Base-by-base conservation (phyloP, 345 rosid genomes). In the Syzygium aromaticum region DNA sequence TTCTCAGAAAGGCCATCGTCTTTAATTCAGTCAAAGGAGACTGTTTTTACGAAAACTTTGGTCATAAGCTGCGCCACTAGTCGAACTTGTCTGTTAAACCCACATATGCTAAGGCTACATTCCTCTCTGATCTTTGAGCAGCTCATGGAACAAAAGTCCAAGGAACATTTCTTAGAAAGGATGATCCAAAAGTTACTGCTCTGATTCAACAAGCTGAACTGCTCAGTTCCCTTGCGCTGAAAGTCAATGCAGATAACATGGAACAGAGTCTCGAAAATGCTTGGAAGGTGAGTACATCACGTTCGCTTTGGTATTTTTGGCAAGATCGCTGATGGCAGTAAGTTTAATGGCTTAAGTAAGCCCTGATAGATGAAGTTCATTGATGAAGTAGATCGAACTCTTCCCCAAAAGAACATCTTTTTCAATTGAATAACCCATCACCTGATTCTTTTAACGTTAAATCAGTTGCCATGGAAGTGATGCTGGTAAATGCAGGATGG, bases 141-240 rank as follows among this genome's bases (percentile, higher is more conserved):
- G 95, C 88, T 90, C 95, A 93, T 87, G 89, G 85, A 86, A 86
- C 87, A 87, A 92, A 89, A 85, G 89, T 30, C 12, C 93, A 88
- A 91, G 95, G 94, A 86, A 91, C 90, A 51, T 95, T 93, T 93
- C 91, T 98, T 52, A 93, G 87, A 56, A 95, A 95, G 91, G 98
- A 95, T 90, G 96, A 95, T 92, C 95, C 98, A 85, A 96, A 94
- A 94, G 91, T 95, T 87, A 82, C 92, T 86, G 93, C 94, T 89
- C 89, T 98, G 92, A 91, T 95, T 96, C 95, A 96, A 92, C 99
- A 96, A 93, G 96, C 99, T 46, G 96, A 95, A 90, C 94, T 96
- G 90, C 95, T 98, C 87, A 93, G 94, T 90, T 93, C 99, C 84
- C 94, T 98, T 61, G 94, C 98, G 7, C 84, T 86, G 87, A 98